Evolutionary conservation across 805 yeast species (phyloP), one percentile per base, ranked within the genome.

Genomic region (Kuraishia ogatae): DNA sequence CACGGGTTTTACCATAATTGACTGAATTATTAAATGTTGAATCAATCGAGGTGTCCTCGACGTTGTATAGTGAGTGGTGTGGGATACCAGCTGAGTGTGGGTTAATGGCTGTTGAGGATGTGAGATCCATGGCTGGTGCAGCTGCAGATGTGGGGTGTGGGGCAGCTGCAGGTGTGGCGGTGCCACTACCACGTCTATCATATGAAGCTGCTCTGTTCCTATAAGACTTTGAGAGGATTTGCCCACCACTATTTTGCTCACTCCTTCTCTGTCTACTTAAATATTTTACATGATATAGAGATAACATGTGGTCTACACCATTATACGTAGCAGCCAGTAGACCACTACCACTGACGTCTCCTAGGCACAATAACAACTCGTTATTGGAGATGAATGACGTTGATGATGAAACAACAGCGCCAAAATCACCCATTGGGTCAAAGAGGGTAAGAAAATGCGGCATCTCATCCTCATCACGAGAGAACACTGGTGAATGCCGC

Each of bases 391-490:
- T 79, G 2, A 82, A 79, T 0, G 89, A 79, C 0, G 87, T 83
- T 1, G 91, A 82, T 0, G 90, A 82, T 0, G 93, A 83, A 0
- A 83, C 82, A 3, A 90, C 79, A 3, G 82, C 71, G 1, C 96
- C 90, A 55, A 88, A 76, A 2, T 89, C 94, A 1, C 82, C 80
- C 57, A 86, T 70, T 0, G 96, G 93, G 64, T 89, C 96, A 1
- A 83, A 76, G 56, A 90, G n/a, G 43, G 43, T 35, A 4, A 35
- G 17, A 15, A 35, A 35, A 35, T 35, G 43, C 3, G 29, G 43
- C 15, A 50, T 13, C 23, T 24, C 43, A 50, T 49, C 43, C 52
- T 46, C 29, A n/a, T 11, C 43, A 35, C 4, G n/a, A 11, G 35
- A 11, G 35, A 28, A 28, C 39, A 17, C n/a, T 17, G 20, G 46